Base-by-base conservation (phyloP, 495 filamentous ascomycete genomes). In the Podospora appendiculata region DNA sequence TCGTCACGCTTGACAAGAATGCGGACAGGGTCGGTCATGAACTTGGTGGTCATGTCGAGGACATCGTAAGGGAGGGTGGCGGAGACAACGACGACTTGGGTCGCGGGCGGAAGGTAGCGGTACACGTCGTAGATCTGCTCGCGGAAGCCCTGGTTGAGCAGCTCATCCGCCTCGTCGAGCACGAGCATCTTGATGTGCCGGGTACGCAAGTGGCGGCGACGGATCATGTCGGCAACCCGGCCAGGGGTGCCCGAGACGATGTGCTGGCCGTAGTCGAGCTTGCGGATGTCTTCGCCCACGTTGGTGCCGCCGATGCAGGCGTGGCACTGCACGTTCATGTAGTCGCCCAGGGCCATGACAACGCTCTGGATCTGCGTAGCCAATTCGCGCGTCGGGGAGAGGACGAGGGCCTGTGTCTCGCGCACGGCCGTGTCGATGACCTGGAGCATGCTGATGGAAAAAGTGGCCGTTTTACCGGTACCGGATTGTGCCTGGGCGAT, bases 91-190 rank as follows among this genome's bases (percentile, higher is more conserved):
- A 95, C 92, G 48, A 98, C 93, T 79, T 98, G 93, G 61, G 94
- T 98, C 47, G 90, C 89, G 71, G 92, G 93, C 35, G 93, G 93
- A 45, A 98, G 88, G 42, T 95, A 86, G 71, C 94, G 94, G 82
- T 95, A 98, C 74, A 98, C 93, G 69, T 98, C 94, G 79, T 98
- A 98, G 76, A 98, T 98, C 79, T 98, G 93, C 79, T 98, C 94
- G 57, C 89, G 89, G 83, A 98, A 98, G 70, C 93, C 93, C 70
- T 91, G 90, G 82, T 92, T 63, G 41, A 98, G 83, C 80, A 98
- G 90, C 79, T 98, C 93, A 71, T 98, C 93, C 61, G 93, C 93
- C 76, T 98, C 93, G 69, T 98, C 93, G 58, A 98, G 90, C 61
- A 98, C 89, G 70, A 98, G 90, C 80, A 96, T 91, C 87, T 98